phyloP scores from a whole-genome alignment of 2,329 filamentous ascomycete genomes.

The Chalara sp. region DNA sequence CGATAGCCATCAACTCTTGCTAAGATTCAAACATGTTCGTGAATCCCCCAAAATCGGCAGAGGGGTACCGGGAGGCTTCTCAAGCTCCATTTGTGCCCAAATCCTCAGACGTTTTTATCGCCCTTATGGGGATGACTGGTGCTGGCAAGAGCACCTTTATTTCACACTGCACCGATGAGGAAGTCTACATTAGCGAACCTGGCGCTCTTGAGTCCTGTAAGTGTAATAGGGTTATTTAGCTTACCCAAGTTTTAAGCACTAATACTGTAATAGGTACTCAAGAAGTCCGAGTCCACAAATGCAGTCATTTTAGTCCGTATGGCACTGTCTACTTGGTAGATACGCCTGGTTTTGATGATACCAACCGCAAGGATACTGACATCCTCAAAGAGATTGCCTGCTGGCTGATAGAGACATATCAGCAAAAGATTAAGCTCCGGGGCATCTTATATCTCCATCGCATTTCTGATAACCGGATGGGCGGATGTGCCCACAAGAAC shows the following conservation, averaged over 20 bases:
- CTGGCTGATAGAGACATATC: conserved; percentile 20
- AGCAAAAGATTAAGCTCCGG: conserved; percentile 24
- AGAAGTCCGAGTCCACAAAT: too few species aligned
- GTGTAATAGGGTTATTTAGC: too few species aligned
- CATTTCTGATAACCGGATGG: not conserved
- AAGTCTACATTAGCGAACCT: not conserved
- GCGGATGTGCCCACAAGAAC: not conserved
- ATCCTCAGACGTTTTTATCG: not conserved
- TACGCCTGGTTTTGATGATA: conserved; percentile 37
- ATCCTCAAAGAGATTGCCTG: conserved; percentile 28
- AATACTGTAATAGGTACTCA: too few species aligned
- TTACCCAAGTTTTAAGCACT: too few species aligned
- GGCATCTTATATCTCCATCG: conserved; percentile 25
- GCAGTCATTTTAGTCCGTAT: too few species aligned
- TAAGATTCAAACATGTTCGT: not conserved
- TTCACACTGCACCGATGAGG: conserved; percentile 2
- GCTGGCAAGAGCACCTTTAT: conserved; percentile 8
- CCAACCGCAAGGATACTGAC: conserved; percentile 27
- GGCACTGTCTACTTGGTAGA: conserved; percentile 23
- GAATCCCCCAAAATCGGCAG: not conserved
- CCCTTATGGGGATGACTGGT: conserved; percentile 7
- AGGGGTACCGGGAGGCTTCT: not conserved
- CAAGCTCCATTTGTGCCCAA: not conserved
- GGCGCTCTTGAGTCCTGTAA: too few species aligned
- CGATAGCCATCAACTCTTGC: not conserved